Evolutionary conservation across 176 grass and related monocot genomes (phyloP).

Genomic region (Elymus sibiricus): DNA sequence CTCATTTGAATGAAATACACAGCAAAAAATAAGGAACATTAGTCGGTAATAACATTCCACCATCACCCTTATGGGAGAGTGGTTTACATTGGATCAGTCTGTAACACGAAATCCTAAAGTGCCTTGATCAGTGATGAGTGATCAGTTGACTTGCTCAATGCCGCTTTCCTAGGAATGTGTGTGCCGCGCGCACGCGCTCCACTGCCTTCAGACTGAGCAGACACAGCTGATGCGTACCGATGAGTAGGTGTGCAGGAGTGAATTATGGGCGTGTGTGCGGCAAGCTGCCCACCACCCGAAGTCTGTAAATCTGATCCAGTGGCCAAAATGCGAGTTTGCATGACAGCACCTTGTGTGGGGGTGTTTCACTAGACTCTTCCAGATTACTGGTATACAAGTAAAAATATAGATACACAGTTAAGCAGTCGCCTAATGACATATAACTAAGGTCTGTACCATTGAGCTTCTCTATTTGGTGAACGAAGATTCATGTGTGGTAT

Average conservation of each 20-base stretch:
- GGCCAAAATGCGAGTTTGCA: background rate
- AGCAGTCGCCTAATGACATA: conserved; percentile 18
- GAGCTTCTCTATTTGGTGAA: conserved; percentile 27
- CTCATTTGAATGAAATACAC: background rate
- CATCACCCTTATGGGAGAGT: background rate
- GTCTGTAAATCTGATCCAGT: background rate
- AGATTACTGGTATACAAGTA: background rate
- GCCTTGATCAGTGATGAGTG: background rate
- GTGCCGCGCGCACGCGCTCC: background rate
- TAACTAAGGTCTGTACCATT: conserved; percentile 9
- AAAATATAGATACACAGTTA: background rate
- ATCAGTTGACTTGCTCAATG: background rate
- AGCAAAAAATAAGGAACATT: background rate
- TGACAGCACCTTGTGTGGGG: background rate
- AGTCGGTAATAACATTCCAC: background rate
- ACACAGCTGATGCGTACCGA: background rate
- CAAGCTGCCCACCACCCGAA: background rate
- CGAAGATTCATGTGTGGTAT: conserved; percentile 10
- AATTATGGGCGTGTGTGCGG: background rate
- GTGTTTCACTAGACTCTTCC: background rate
- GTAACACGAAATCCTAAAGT: background rate
- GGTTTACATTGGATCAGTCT: background rate
- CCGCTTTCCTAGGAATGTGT: background rate
- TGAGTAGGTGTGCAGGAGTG: background rate
- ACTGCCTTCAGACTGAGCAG: background rate